These are phyloP conservation scores for Lactifluus rugatus DNA, from an alignment of 768 basidiomycete genomes.

Conservation along the genomic window DNA sequence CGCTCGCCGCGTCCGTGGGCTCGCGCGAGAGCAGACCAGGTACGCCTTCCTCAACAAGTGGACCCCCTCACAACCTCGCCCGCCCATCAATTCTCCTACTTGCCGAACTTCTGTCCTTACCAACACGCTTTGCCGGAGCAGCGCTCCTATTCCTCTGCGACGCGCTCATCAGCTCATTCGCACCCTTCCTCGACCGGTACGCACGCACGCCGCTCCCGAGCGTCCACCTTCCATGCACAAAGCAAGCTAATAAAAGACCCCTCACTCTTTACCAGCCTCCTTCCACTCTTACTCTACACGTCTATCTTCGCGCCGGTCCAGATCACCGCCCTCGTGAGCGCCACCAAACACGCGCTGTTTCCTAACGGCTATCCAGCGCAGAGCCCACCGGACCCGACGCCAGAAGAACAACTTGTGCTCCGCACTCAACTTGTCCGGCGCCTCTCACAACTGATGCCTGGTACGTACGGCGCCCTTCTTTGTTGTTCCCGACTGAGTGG, in stretches of 20 bases:
- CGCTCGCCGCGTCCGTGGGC: background rate
- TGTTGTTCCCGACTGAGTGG: background rate
- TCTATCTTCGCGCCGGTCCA: slow-evolving; percentile 43
- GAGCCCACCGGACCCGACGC: slow-evolving; percentile 60
- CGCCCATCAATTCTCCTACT: slow-evolving; percentile 37
- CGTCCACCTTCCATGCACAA: no score
- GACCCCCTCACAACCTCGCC: slow-evolving; percentile 28
- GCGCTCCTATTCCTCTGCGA: slow-evolving; percentile 37
- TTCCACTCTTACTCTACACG: slow-evolving; percentile 56
- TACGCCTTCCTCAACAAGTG: background rate
- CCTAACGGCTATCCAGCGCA: slow-evolving; percentile 83
- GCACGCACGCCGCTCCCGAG: slow-evolving; percentile 4
- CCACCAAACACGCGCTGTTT: slow-evolving; percentile 65
- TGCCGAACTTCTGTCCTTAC: slow-evolving; percentile 40
- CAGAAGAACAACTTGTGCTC: slow-evolving; percentile 61
- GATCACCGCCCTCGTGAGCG: slow-evolving; percentile 43
- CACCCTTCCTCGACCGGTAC: slow-evolving; percentile 52
- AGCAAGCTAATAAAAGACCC: no score
- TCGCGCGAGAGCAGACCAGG: background rate
- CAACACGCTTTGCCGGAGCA: slow-evolving; percentile 39
- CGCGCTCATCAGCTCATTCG: slow-evolving; percentile 38
- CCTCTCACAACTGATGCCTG: slow-evolving; percentile 35
- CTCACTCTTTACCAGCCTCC: slow-evolving; percentile 39
- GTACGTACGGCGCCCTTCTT: slow-evolving; percentile 23
- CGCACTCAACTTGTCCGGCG: slow-evolving; percentile 33